Base-by-base conservation (phyloP, 2,329 filamentous ascomycete genomes). In the Botrytis deweyae region DNA sequence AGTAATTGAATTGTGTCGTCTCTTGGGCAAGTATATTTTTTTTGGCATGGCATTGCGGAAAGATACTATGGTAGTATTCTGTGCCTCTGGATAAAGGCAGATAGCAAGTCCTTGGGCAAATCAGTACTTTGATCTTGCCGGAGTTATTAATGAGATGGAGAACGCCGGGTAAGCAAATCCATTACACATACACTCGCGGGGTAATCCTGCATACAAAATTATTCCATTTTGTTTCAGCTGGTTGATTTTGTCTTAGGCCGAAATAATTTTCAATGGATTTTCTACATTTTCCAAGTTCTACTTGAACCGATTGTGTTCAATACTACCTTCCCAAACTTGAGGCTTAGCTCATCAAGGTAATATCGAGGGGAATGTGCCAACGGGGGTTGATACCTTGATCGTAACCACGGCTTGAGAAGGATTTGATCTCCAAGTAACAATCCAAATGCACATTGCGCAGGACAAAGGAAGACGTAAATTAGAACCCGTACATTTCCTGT, bases 171-270 rank as follows among this genome's bases (percentile, higher is more conserved):
- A 40, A 68, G 65, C 65, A 40, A 68, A 55, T 29, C 33, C 65
- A 67, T 36, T 33, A 16, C 44, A 36, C 44, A 14, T 33, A 67
- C 44, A 38, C 64, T 52, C 33, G 42, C 36, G 64, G 64, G 44
- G 64, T 67, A 67, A 52, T 40, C 64, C 64, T 67, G 29, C 44
- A 38, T n/a, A 67, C 33, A n/a, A 12, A 40, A 18, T 40, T 20
- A n/a, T 52, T 52, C 64, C 44, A 66, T 52, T 52, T 52, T 16
- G 44, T 66, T 66, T 66, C 44, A 52, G 64, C 64, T 66, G 44
- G 7, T 22, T 16, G 20, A 49, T 67, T 67, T 52, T 46, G 29
- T 67, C 44, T 52, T 38, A 18, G 18, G 22, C 33, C 22, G 22
- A 66, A 36, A 12, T n/a, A 36, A 12, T n/a, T 33, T 67, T 40